Base-by-base conservation (phyloP, 176 grass and related monocot genomes). In the Eragrostis nindensis region DNA sequence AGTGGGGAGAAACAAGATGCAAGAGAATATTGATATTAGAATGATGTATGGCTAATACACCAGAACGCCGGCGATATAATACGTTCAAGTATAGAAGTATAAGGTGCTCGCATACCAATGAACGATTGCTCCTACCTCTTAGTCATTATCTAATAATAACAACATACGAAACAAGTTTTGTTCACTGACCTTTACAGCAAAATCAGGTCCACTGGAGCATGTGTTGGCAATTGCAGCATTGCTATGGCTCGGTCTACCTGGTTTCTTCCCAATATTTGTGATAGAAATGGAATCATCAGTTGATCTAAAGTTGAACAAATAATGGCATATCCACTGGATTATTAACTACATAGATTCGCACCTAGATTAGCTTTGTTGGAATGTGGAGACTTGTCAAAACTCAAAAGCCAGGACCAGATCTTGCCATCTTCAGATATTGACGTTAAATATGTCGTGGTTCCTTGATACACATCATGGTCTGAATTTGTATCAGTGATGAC, bases 351-450 rank as follows among this genome's bases (percentile, higher is more conserved):
- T 80, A 72, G 82, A 74, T 97, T 87, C 80, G 82, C 87, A 87
- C 81, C 76, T 80, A 88, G 69, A 68, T 76, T 76, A 80, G 75
- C 47, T 79, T 83, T 86, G 17, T 68, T 74, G 60, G 84, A 63
- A 69, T 59, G 53, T 64, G 68, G 54, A 75, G 80, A 43, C 57
- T 86, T 90, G 67, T 91, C 88, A 98, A 89, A 86, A 86, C 76
- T 89, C 67, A 98, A 85, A 80, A 92, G 82, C 95, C 95, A 98
- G 49, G 89, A 88, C 92, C 95, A 98, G 70, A 98, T 87, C 68
- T 95, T 98, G 15, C 95, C 95, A 83, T 98, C 95, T 84, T 98
- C 95, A 76, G 92, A 94, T 80, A 98, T 86, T 8, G 89, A 88
- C 5, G 93, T 91, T 45, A 98, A 43, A 80, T 87, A 91, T 83